Conservation (phyloP, 139 green algal species). For the Chlorella sp. region DNA sequence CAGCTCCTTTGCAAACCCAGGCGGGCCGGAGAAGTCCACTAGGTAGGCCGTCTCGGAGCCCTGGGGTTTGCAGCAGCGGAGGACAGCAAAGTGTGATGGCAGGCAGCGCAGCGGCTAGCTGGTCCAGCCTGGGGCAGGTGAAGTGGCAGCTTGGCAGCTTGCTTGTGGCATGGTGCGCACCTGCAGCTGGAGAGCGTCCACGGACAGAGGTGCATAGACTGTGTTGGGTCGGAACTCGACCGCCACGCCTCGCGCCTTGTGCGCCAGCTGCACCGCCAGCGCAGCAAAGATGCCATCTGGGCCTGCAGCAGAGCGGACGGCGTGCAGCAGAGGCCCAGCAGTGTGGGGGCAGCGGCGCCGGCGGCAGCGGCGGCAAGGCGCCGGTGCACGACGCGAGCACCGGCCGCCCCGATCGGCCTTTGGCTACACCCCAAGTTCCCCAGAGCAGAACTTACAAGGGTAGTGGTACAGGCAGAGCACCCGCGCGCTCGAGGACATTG, state of each 20-base stretch:
- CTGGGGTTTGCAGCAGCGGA: neutral
- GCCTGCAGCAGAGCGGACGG: neutral
- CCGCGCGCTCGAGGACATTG: neutral
- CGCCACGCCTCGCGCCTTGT: neutral
- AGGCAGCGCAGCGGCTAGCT: neutral
- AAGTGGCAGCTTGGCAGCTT: neutral
- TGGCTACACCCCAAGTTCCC: neutral
- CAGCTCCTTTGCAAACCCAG: no score
- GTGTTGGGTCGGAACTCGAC: conserved; percentile 32
- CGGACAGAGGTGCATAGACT: neutral
- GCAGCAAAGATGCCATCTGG: conserved; percentile 45
- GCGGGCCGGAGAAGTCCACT: conserved; percentile 56
- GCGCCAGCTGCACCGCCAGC: conserved; percentile 29
- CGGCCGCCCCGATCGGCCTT: neutral
- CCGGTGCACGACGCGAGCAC: neutral
- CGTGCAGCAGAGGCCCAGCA: neutral
- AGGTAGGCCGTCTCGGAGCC: conserved; percentile 55
- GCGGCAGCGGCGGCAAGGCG: neutral
- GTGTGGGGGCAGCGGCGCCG: neutral
- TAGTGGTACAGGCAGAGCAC: conserved; percentile 45
- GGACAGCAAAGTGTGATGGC: no score
- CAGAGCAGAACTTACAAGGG: neutral
- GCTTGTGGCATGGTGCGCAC: no score
- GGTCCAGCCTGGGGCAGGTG: neutral
- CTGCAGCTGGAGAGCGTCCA: neutral